Evolutionary conservation across 495 filamentous ascomycete species (phyloP), one percentile per base, ranked within the genome.

Genomic region (Friedmanniomyces endolithicus): DNA sequence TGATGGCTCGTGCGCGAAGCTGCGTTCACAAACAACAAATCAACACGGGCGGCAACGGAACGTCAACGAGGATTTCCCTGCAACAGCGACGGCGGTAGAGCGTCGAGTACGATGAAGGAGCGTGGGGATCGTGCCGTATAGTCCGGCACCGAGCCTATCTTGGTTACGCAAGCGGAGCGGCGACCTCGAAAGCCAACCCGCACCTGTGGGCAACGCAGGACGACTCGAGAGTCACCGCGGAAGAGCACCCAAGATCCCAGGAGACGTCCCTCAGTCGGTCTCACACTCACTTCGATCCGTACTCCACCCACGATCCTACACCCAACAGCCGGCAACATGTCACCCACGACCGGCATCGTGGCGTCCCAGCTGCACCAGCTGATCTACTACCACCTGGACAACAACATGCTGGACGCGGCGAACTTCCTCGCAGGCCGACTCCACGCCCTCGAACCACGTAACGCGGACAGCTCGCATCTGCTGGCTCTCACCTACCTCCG

Each of bases 341-440:
- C 86, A 53, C 82, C 86, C 8, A 78, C 78, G 29, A 79, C 75
- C 59, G 67, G 77, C 17, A 75, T 83, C 65, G 76, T 89, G 60
- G 74, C 84, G 39, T 74, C 74, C 66, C 86, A 94, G 69, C 73
- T 97, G 61, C 79, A 85, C 65, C 85, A 92, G 64, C 76, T 87
- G 50, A 82, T 97, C 56, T 86, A 88, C 69, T 95, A 97, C 70
- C 83, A 94, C 65, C 80, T 98, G 66, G 92, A 98, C 70, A 94
- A 90, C 61, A 83, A 90, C 62, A 76, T 90, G 27, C 75, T 85
- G 60, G 78, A 85, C 31, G 96, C 92, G 61, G 92, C 92, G 49
- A 79, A 95, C 27, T 97, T 97, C 70, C 82, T 94, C 39, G 85
- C 92, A 47, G 87, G 88, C 49, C 83, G 92, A 46, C 76, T 97